These are phyloP conservation scores for Fusarium liriodendri DNA, from an alignment of 2,329 filamentous ascomycete species.

Conservation along the genomic window DNA sequence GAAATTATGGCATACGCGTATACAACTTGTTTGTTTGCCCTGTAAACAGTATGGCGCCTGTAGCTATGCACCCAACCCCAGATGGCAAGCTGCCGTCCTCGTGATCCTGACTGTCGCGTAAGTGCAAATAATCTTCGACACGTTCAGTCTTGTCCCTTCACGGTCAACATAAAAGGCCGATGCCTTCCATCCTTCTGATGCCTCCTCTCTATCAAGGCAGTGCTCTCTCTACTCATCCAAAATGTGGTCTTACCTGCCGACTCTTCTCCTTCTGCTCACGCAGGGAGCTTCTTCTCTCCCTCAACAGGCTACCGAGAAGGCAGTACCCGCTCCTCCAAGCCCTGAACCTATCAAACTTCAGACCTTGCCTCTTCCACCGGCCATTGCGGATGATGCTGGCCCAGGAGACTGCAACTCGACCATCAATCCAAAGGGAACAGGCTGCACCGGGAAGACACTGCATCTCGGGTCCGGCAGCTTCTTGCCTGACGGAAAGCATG, in stretches of 20 bases:
- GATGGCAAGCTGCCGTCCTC: background rate
- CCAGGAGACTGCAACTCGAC: background rate
- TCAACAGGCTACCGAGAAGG: background rate
- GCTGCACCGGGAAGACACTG: background rate
- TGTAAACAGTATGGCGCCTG: background rate
- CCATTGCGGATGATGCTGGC: background rate
- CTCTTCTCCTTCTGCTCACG: background rate
- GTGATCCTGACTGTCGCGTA: background rate
- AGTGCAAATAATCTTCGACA: background rate
- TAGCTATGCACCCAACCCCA: background rate
- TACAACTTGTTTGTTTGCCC: background rate
- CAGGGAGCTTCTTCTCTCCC: background rate
- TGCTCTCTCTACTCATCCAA: background rate
- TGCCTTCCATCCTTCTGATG: background rate
- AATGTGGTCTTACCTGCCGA: background rate
- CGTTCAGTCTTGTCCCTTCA: background rate
- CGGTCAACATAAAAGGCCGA: background rate
- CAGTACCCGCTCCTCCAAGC: background rate
- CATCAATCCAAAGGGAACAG: background rate
- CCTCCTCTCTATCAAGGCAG: background rate
- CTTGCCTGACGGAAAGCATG: constrained; percentile 56
- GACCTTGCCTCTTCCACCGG: background rate
- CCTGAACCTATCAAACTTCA: background rate
- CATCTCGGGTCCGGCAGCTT: constrained; percentile 42
- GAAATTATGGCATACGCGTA: background rate